These are phyloP conservation scores for Mollisia scopiformis DNA, from an alignment of 2,329 filamentous ascomycete species.

Conservation along the genomic window DNA sequence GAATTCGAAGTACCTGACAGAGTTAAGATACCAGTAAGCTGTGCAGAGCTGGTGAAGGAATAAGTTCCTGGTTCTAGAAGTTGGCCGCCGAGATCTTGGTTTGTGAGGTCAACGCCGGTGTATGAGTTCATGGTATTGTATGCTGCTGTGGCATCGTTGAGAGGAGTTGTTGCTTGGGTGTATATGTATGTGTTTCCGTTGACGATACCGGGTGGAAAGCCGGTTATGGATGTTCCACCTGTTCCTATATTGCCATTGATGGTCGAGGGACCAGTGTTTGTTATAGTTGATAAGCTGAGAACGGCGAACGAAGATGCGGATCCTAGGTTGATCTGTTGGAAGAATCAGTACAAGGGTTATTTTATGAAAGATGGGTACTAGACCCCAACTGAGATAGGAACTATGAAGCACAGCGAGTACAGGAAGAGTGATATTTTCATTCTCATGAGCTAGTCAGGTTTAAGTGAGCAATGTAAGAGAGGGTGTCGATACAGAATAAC, in stretches of 20 bases:
- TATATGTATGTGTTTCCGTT: neutral
- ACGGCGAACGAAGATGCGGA: too few species aligned
- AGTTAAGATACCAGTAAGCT: slow-evolving; percentile 10
- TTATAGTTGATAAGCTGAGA: too few species aligned
- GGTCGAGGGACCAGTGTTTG: slow-evolving; percentile 19
- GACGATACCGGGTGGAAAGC: slow-evolving; percentile 20
- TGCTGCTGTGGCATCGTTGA: slow-evolving; percentile 5
- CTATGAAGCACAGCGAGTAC: too few species aligned
- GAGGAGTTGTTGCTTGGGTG: neutral
- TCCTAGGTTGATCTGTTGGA: too few species aligned
- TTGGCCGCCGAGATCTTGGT: slow-evolving; percentile 18
- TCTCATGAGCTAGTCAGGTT: too few species aligned
- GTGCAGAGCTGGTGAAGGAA: slow-evolving; percentile 1
- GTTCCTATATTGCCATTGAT: slow-evolving; percentile 21
- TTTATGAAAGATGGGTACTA: too few species aligned
- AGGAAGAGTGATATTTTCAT: too few species aligned
- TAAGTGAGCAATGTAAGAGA: too few species aligned
- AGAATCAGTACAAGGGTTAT: too few species aligned
- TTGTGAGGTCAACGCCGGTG: neutral
- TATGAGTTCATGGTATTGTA: slow-evolving; percentile 10
- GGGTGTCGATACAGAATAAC: too few species aligned
- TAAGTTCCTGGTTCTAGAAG: slow-evolving; percentile 18
- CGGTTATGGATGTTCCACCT: slow-evolving; percentile 21
- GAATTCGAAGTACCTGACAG: slow-evolving; percentile 9
- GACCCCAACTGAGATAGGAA: too few species aligned